phyloP scores from a whole-genome alignment of 2,329 filamentous ascomycete genomes.

The Aspergillus pseudoterreus region DNA sequence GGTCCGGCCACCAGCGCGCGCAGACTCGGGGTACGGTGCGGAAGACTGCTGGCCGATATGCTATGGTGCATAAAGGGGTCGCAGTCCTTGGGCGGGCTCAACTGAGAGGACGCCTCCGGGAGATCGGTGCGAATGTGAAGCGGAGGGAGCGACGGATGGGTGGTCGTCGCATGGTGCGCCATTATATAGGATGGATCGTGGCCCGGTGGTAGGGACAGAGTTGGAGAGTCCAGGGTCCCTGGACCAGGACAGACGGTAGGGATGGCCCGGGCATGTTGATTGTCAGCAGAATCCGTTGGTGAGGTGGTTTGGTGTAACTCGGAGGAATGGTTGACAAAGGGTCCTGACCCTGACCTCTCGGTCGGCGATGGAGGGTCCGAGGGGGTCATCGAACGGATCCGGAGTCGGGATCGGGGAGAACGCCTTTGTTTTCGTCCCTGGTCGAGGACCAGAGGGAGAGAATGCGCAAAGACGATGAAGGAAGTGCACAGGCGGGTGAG shows the following conservation, averaged over 20 bases:
- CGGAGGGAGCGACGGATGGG: slow-evolving; percentile 18
- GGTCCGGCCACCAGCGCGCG: slow-evolving; percentile 36
- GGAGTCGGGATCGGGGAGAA: not conserved
- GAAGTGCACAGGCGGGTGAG: not conserved
- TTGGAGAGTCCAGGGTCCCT: slow-evolving; percentile 7
- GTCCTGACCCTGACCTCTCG: slow-evolving; percentile 24
- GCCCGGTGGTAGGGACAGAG: slow-evolving; percentile 8
- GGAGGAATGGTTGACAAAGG: slow-evolving; percentile 10
- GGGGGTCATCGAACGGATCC: slow-evolving; percentile 21
- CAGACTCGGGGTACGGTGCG: slow-evolving; percentile 43
- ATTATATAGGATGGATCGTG: slow-evolving; percentile 5
- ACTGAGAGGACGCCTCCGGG: slow-evolving; percentile 16
- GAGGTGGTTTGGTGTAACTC: slow-evolving; percentile 18
- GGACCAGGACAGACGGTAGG: slow-evolving; percentile 12
- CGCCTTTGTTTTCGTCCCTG: slow-evolving; percentile 3
- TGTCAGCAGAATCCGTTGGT: slow-evolving; percentile 14
- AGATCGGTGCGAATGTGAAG: slow-evolving; percentile 37
- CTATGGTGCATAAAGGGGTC: slow-evolving; percentile 38
- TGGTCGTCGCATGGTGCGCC: slow-evolving; percentile 9
- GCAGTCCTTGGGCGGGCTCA: slow-evolving; percentile 27
- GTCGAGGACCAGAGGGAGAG: not conserved
- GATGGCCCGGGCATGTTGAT: slow-evolving; percentile 16
- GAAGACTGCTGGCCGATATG: slow-evolving; percentile 40
- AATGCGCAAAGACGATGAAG: not conserved
- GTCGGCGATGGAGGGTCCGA: slow-evolving; percentile 19